A percentile compares a stretch with the other conserved stretches of the same genome.
Evolutionary conservation across 169 alveolate genomes (phyloP).

Genomic region (Plasmodium ovale): DNA sequence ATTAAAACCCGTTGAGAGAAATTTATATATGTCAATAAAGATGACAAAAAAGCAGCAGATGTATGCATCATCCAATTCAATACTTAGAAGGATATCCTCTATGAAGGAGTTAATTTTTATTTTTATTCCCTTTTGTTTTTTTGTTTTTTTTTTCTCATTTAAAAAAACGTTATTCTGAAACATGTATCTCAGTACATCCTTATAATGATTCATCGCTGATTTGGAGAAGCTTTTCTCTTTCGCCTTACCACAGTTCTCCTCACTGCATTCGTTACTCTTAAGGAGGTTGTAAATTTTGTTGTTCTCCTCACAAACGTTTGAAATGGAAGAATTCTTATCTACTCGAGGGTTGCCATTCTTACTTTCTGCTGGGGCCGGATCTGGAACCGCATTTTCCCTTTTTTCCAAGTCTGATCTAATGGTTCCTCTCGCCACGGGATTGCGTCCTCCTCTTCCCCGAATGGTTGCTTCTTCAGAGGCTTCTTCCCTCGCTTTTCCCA

Average conservation of each 20-base stretch:
- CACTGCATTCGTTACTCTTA: not conserved
- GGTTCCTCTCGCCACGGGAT: too few species aligned
- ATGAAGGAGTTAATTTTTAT: constrained; percentile 72
- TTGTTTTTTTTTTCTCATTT: constrained; percentile 61
- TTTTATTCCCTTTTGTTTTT: constrained; percentile 74
- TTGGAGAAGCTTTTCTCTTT: not conserved
- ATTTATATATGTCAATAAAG: constrained; percentile 70
- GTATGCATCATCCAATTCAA: constrained; percentile 76
- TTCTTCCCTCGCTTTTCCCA: not conserved
- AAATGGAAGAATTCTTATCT: not conserved
- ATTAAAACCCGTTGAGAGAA: constrained; percentile 54
- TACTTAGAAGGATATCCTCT: constrained; percentile 59
- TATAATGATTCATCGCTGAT: constrained; percentile 18
- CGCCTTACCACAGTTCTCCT: not conserved
- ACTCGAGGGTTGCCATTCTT: not conserved
- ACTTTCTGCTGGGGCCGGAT: not conserved
- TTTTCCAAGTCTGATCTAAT: too few species aligned
- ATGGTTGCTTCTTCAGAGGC: not conserved
- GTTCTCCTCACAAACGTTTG: not conserved
- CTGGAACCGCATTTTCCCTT: too few species aligned
- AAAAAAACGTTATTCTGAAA: constrained; percentile 70
- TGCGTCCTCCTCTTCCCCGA: not conserved
- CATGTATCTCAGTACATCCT: constrained; percentile 39
- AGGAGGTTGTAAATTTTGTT: not conserved
- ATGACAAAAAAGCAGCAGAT: constrained; percentile 67